A percentile compares a stretch with the other conserved stretches of the same genome.
Evolutionary conservation across 805 yeast genomes (phyloP).

Genomic region (Tetrapisispora phaffii): DNA sequence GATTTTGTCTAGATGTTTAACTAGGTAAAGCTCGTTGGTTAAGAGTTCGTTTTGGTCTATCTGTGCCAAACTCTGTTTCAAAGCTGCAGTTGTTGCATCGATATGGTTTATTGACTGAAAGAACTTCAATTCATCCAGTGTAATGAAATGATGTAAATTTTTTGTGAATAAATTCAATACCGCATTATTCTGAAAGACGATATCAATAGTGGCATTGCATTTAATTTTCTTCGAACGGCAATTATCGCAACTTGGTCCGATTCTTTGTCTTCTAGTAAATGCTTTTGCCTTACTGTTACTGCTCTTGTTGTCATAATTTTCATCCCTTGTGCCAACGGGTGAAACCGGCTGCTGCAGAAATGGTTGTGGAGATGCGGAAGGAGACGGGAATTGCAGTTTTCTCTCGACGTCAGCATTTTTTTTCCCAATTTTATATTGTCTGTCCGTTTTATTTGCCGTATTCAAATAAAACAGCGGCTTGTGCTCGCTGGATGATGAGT

Average conservation of each 20-base stretch:
- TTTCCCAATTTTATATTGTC: neutral
- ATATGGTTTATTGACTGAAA: neutral
- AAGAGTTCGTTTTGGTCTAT: constrained; percentile 1
- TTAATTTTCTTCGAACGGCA: constrained; percentile 66
- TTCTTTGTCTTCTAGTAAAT: constrained; percentile 42
- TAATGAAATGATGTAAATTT: constrained; percentile 17
- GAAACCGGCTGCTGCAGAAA: neutral
- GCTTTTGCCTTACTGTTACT: neutral
- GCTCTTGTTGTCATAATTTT: neutral
- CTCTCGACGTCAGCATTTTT: neutral
- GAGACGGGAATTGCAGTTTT: constrained; percentile 1
- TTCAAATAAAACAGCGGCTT: too few relatives aligned
- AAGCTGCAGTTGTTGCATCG: neutral
- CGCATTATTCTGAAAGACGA: constrained; percentile 28
- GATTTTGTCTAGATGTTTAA: constrained; percentile 27
- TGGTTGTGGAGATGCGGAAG: constrained; percentile 1
- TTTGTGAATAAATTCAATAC: constrained; percentile 3
- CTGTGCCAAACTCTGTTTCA: neutral
- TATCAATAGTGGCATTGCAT: constrained; percentile 57
- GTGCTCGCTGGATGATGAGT: neutral
- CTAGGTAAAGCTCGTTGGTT: constrained; percentile 3
- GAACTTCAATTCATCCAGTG: constrained; percentile 9
- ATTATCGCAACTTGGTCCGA: constrained; percentile 68
- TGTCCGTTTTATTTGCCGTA: neutral
- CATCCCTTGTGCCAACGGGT: neutral